phyloP scores from a whole-genome alignment of 163 green algal genomes.

The Scenedesmus sp. region DNA sequence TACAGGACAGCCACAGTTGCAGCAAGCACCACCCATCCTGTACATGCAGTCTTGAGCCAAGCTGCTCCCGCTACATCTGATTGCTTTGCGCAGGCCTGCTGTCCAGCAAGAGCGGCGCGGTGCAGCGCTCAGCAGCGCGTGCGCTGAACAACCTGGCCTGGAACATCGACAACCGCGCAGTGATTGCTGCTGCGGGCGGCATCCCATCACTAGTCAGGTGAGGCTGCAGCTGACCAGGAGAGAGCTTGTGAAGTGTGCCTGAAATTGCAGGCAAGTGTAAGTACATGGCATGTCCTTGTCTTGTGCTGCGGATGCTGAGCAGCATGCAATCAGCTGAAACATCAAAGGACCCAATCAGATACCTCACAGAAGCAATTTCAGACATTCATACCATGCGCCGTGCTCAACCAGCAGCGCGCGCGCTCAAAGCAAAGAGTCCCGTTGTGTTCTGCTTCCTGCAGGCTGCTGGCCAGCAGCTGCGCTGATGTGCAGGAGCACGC shows the following conservation, averaged over 20 bases:
- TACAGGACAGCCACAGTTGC: too few relatives aligned
- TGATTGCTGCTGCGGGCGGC: constrained; percentile 19
- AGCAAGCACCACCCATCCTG: too few relatives aligned
- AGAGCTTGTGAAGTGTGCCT: too few relatives aligned
- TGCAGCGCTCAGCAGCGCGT: neutral
- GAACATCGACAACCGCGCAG: constrained; percentile 6
- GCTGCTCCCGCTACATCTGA: too few relatives aligned
- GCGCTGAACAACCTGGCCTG: constrained; percentile 29
- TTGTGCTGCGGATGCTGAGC: too few relatives aligned
- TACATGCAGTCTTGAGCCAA: neutral
- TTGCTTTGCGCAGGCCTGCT: neutral
- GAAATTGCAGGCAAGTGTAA: neutral
- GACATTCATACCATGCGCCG: too few relatives aligned
- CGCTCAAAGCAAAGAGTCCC: too few relatives aligned
- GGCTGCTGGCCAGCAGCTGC: neutral
- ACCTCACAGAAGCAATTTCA: too few relatives aligned
- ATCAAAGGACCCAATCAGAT: too few relatives aligned
- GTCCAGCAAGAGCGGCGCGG: neutral
- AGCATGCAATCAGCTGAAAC: too few relatives aligned
- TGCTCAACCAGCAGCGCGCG: too few relatives aligned
- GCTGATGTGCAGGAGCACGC: constrained; percentile 1
- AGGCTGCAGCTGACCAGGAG: neutral
- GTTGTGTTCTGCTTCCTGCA: neutral
- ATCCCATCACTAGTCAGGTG: neutral
- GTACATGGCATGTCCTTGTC: neutral